Evolutionary conservation across 2,329 filamentous ascomycete species (phyloP).

Genomic region (Ambrosiella xylebori): DNA sequence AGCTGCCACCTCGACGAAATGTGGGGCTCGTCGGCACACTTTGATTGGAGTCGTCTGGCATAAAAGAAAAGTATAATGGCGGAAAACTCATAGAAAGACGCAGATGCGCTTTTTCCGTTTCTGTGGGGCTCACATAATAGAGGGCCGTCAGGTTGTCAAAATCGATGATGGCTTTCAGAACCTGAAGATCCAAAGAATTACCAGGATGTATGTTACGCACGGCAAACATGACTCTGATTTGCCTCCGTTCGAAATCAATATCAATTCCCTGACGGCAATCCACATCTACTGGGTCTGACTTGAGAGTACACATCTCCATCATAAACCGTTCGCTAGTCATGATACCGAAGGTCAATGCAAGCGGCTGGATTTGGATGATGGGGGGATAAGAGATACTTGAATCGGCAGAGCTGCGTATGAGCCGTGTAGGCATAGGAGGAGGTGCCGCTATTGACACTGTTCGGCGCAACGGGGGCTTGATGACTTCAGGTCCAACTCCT

Average conservation of each 20-base stretch:
- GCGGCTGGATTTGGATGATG: not conserved
- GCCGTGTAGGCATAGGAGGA: not conserved
- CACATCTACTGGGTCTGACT: conserved; percentile 2
- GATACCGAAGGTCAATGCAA: conserved; percentile 1
- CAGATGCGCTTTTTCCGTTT: conserved; percentile 21
- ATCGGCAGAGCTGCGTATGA: conserved; percentile 2
- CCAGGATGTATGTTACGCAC: not conserved
- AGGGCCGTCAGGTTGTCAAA: conserved; percentile 31
- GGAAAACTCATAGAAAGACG: conserved; percentile 26
- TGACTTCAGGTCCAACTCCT: not conserved
- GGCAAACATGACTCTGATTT: conserved; percentile 8
- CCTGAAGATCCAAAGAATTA: not conserved
- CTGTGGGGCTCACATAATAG: conserved; percentile 16
- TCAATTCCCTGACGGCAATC: conserved; percentile 4
- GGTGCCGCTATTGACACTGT: not conserved
- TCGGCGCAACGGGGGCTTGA: not conserved
- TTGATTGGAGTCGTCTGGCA: conserved; percentile 13
- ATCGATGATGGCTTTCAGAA: conserved; percentile 27
- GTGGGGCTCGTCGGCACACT: not conserved
- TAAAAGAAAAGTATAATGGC: conserved; percentile 29
- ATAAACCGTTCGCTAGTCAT: conserved; percentile 1
- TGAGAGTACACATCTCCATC: conserved; percentile 8
- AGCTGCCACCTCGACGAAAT: not conserved
- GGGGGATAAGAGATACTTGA: conserved; percentile 5
- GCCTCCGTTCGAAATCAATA: conserved; percentile 7